Evolutionary conservation across 2,329 filamentous ascomycete species (phyloP), one percentile per base, ranked within the genome.

Genomic region (Hypoxylon sp.): DNA sequence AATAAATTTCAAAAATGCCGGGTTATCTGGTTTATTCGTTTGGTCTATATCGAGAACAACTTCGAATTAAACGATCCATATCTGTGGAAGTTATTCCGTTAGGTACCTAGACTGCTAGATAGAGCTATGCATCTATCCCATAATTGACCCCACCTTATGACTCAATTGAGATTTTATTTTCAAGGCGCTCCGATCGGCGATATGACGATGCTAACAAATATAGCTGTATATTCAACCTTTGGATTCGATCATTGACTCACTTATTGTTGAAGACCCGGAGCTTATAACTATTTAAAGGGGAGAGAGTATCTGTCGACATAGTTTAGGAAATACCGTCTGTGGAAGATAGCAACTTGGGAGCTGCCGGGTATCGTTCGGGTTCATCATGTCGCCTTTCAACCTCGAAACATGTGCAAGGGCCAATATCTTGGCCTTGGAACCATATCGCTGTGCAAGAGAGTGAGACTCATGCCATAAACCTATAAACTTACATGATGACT

Each of bases 391-490:
- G 23, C 76, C 86, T 21, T 92, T 92, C 71, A 82, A 91, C 67
- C 75, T 93, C 41, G 75, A 88, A 63, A 87, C 81, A 56, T 92
- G 89, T 67, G 89, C 88, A 29, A 81, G 89, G 62, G 80, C 86
- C 31, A 93, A 92, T 71, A 91, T 93, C 54, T 74, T 92, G 59
- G 79, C 86, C 57, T 76, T 93, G 36, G 80, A 91, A 66, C 89
- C 89, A 27, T 93, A 93, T 68, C 85, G 89, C 50, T 93, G 89
- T 69, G 89, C 89, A 19, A 76, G 89, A 80, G 89, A 93, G 89
- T 91, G 76, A 73, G 86, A 73, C 40, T 36, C 57, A 51, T 25
- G 6, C 9, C 21, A 25, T n/a, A n/a, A n/a, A n/a, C n/a, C n/a
- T 52, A 50, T 40, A 46, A 52, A 41, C 3, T 12, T 13, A 25